Percentiles rank a stretch among this genome's conserved stretches.
Evolutionary conservation across 2,329 filamentous ascomycete species (phyloP).

Genomic region (Seiridium cupressi): DNA sequence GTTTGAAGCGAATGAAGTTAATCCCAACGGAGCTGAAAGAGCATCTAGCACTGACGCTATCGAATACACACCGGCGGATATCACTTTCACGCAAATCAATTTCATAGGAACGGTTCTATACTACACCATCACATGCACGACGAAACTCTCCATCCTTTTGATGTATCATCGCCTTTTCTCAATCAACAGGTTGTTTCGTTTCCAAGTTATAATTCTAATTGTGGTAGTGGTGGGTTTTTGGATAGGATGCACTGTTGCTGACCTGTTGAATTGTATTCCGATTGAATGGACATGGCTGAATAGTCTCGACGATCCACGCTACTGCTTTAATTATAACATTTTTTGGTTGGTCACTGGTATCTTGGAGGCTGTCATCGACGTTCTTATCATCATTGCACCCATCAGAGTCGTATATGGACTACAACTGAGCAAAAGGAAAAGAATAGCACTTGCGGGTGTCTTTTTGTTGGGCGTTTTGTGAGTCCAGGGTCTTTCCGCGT

Average conservation of each 20-base stretch:
- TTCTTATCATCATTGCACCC: slow-evolving; percentile 16
- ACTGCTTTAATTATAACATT: slow-evolving; percentile 20
- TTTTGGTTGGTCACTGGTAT: slow-evolving; percentile 16
- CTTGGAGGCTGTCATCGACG: slow-evolving; percentile 16
- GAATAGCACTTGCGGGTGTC: slow-evolving; percentile 12
- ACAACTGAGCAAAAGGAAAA: slow-evolving; percentile 10
- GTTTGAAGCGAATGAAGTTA: too few relatives aligned
- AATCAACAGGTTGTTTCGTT: slow-evolving; percentile 19
- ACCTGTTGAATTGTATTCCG: slow-evolving; percentile 20
- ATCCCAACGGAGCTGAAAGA: too few relatives aligned
- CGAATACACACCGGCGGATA: slow-evolving; percentile 2
- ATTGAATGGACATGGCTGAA: slow-evolving; percentile 17
- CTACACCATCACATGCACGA: slow-evolving; percentile 23
- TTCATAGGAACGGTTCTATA: slow-evolving; percentile 27
- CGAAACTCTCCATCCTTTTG: slow-evolving; percentile 29
- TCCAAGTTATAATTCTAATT: slow-evolving; percentile 15
- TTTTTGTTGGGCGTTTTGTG: slow-evolving; percentile 17
- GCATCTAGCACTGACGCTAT: too few relatives aligned
- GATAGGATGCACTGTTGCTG: slow-evolving; percentile 18
- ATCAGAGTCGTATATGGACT: slow-evolving; percentile 16
- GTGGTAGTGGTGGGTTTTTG: slow-evolving; percentile 18
- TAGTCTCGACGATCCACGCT: slow-evolving; percentile 14
- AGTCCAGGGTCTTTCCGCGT: not conserved
- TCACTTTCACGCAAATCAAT: slow-evolving; percentile 13
- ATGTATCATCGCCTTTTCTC: slow-evolving; percentile 31